Percentiles rank a stretch among this genome's conserved stretches.
Evolutionary conservation across 2,329 filamentous ascomycete species (phyloP).

Genomic region (Exserohilum rostratum): DNA sequence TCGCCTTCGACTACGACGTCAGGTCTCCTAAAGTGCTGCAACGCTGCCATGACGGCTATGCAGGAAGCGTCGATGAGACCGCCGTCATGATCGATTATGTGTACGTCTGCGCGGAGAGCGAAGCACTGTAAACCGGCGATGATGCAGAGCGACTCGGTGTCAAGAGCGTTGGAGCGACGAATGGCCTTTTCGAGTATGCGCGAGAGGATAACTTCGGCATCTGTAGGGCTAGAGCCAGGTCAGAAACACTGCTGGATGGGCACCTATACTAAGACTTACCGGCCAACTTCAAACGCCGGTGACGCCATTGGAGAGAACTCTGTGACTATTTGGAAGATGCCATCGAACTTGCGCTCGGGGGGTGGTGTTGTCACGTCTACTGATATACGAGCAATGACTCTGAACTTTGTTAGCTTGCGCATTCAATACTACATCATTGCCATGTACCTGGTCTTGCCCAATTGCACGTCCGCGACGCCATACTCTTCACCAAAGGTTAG

Average conservation of each 20-base stretch:
- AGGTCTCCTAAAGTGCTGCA: constrained; percentile 89
- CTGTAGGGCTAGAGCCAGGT: constrained; percentile 66
- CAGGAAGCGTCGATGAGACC: constrained; percentile 87
- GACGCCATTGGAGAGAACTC: constrained; percentile 93
- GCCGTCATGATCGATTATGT: constrained; percentile 89
- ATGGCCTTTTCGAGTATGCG: constrained; percentile 92
- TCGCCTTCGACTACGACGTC: constrained; percentile 88
- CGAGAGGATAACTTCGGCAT: constrained; percentile 83
- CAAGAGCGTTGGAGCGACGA: constrained; percentile 86
- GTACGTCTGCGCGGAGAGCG: constrained; percentile 87
- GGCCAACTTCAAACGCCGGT: constrained; percentile 84
- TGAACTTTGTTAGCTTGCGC: constrained; percentile 47
- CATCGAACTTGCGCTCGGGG: constrained; percentile 89
- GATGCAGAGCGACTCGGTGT: constrained; percentile 95
- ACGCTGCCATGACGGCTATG: constrained; percentile 82
- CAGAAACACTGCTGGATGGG: constrained; percentile 22
- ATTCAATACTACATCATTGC: background rate
- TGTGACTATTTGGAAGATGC: constrained; percentile 88
- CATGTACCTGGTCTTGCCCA: constrained; percentile 85
- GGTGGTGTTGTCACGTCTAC: constrained; percentile 87
- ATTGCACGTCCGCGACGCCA: constrained; percentile 82
- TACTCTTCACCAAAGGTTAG: constrained; percentile 89
- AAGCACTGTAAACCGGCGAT: constrained; percentile 90
- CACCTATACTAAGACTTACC: constrained; percentile 52
- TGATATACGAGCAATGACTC: constrained; percentile 82